A percentile compares a stretch with the other conserved stretches of the same genome.
Evolutionary conservation across 1,284 basidiomycete genomes (phyloP).

Genomic region (Tilletiaria anomala): DNA sequence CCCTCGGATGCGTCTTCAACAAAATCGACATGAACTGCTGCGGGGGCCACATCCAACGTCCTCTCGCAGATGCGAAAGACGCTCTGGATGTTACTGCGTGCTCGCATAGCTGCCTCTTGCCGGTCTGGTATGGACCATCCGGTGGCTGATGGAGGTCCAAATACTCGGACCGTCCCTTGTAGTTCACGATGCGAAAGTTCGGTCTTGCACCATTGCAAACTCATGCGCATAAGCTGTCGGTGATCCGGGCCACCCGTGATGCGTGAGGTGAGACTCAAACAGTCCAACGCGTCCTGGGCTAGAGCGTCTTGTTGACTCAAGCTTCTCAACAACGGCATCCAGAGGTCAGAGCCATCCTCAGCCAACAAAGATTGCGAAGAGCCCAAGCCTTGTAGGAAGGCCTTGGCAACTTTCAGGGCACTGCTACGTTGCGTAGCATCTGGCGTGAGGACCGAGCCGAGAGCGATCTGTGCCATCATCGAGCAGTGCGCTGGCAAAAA

Average conservation of each 20-base stretch:
- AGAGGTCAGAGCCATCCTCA: slow-evolving; percentile 53
- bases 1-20: slow-evolving; percentile 15
- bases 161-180: slow-evolving; percentile 8
- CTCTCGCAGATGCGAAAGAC: slow-evolving; percentile 30
- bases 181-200: too few relatives aligned
- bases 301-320: slow-evolving; percentile 62
- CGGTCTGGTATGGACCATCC: slow-evolving; percentile 32
- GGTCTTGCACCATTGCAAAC: slow-evolving; percentile 37
- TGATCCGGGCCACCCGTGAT: slow-evolving; percentile 59
- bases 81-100: slow-evolving; percentile 26
- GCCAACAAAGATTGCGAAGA: background rate
- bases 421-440: slow-evolving; percentile 69
- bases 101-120: slow-evolving; percentile 24
- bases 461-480: slow-evolving; percentile 63
- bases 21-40: slow-evolving; percentile 26
- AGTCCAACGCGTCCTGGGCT: slow-evolving; percentile 69
- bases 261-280: slow-evolving; percentile 72
- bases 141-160: slow-evolving; percentile 24
- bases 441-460: slow-evolving; percentile 71
- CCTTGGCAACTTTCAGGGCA: slow-evolving; percentile 72
- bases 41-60: slow-evolving; percentile 18
- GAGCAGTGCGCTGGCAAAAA: slow-evolving; percentile 52
- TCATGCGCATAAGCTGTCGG: slow-evolving; percentile 73
- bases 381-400: slow-evolving; percentile 58
- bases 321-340: slow-evolving; percentile 76